Base-by-base conservation (phyloP, 2,329 filamentous ascomycete species). In the Mycosphaerella sp. region DNA sequence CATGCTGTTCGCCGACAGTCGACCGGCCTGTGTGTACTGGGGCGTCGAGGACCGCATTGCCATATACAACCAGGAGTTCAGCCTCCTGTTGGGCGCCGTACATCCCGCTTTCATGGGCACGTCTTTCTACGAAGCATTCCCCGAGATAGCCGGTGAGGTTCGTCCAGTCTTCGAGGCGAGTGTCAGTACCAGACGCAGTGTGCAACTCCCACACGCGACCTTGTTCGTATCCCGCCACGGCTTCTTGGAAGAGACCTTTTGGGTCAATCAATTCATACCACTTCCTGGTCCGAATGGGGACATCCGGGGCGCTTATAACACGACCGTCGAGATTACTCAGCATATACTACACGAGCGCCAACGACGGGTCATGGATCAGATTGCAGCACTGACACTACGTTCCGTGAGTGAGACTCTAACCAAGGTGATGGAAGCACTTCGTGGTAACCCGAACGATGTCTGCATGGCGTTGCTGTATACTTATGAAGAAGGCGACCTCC, bases 1-100 rank as follows among this genome's bases (percentile, higher is more conserved):
- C n/a, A 58, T 59, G 59, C 27, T 57, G 30, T 58, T 60, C 52
- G 49, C 60, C 14, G 59, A 62, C 42, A 52, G 46, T 30, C 45
- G 59, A 32, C 34, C 21, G 14, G 49, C 55, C 16, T 41, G 50
- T 14, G 27, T 64, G 10, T 60, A 56, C 40, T 64, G 56, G 66
- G 30, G 30, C 5, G 68, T 68, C 3, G 49, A 62, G 3, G 58
- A 68, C 0, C 55, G 63, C 8, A 63, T 61, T 16, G 66, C 69
- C 56, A 44, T 72, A 17, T 71, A 71, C 59, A 72, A 72, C 34
- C 64, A 68, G 30, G 53, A 59, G 1, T 70, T 69, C 18, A 58
- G 66, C 4, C 54, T 65, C 18, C 52, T 68, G 6, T 55, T 66
- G 5, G 64, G 62, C 2, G 42, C 41, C 0, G 53, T 63, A 8